phyloP scores from a whole-genome alignment of 495 filamentous ascomycete species.

The Zalerion maritima region DNA sequence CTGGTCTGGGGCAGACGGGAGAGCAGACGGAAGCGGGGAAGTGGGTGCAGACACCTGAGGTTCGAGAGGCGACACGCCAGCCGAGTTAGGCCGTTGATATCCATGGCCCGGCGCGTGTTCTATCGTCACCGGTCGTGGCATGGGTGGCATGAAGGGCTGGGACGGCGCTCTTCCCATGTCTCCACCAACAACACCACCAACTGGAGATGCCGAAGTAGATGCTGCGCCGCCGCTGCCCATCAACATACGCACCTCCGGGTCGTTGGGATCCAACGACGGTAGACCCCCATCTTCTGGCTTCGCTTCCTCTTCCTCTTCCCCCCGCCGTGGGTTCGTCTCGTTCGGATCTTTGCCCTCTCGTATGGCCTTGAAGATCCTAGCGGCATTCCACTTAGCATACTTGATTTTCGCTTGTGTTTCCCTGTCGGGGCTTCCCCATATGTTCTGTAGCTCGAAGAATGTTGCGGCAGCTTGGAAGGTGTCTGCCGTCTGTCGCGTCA shows the following conservation, averaged over 20 bases:
- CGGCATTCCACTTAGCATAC: slow-evolving; percentile 89
- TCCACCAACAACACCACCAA: no score
- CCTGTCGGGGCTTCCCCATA: slow-evolving; percentile 61
- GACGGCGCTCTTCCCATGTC: no score
- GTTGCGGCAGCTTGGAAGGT: slow-evolving; percentile 84
- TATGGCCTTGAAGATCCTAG: slow-evolving; percentile 79
- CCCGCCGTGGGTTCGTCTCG: slow-evolving; percentile 57
- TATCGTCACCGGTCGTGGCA: slow-evolving; percentile 42
- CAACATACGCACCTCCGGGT: slow-evolving; percentile 46
- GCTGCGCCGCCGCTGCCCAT: slow-evolving; percentile 15
- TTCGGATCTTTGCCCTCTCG: slow-evolving; percentile 91
- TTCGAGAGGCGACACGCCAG: slow-evolving; percentile 22
- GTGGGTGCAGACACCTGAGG: slow-evolving; percentile 21
- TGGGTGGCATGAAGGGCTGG: no score
- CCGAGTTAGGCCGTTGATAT: slow-evolving; percentile 15
- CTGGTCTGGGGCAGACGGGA: slow-evolving; percentile 12
- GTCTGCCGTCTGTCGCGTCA: slow-evolving; percentile 79
- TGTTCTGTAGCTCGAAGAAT: slow-evolving; percentile 74
- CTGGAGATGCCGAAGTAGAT: no score
- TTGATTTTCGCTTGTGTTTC: slow-evolving; percentile 81
- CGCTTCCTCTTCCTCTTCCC: slow-evolving; percentile 29
- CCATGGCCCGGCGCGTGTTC: slow-evolving; percentile 37
- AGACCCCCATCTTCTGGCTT: slow-evolving; percentile 24
- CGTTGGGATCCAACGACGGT: slow-evolving; percentile 37
- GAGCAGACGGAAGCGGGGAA: slow-evolving; percentile 25